A percentile compares a stretch with the other conserved stretches of the same genome.
Conservation (phyloP, 2,329 filamentous ascomycete genomes). For the Trichoderma brevicompactum region DNA sequence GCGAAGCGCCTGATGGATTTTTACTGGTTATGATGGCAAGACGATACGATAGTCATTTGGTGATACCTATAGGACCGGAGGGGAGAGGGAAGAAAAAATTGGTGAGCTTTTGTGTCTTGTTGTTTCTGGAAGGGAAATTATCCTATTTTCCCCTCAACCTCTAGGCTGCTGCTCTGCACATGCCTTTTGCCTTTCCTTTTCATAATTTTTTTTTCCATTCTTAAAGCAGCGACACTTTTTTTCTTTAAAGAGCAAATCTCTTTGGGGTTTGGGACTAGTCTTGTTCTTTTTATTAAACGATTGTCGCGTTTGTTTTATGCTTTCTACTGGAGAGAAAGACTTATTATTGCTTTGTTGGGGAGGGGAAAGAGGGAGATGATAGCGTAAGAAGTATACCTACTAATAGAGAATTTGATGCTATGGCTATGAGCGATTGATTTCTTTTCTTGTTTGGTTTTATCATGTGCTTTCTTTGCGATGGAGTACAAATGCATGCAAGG, state of each 20-base stretch:
- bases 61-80: conserved; percentile 5
- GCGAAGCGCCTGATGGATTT: background rate
- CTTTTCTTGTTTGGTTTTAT: background rate
- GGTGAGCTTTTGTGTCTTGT: conserved; percentile 1
- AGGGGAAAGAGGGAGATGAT: background rate
- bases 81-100: background rate
- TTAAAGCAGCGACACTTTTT: conserved; percentile 18
- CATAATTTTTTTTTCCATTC: background rate
- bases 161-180: conserved; percentile 2
- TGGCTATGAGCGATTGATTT: background rate
- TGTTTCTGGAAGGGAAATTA: background rate
- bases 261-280: conserved; percentile 3
- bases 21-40: conserved; percentile 2
- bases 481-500: background rate
- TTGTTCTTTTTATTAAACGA: conserved; percentile 1
- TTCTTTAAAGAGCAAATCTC: conserved; percentile 23
- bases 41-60: conserved; percentile 4
- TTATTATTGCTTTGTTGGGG: background rate
- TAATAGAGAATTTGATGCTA: conserved; percentile 30
- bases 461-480: background rate
- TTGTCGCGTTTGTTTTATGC: background rate
- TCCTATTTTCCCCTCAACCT: background rate
- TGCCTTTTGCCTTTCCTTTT: conserved; percentile 15
- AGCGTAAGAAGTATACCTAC: conserved; percentile 29
- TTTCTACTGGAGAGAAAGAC: background rate